Base-by-base conservation (phyloP, 116 monocot species). In the Phalaenopsis hybrid region DNA sequence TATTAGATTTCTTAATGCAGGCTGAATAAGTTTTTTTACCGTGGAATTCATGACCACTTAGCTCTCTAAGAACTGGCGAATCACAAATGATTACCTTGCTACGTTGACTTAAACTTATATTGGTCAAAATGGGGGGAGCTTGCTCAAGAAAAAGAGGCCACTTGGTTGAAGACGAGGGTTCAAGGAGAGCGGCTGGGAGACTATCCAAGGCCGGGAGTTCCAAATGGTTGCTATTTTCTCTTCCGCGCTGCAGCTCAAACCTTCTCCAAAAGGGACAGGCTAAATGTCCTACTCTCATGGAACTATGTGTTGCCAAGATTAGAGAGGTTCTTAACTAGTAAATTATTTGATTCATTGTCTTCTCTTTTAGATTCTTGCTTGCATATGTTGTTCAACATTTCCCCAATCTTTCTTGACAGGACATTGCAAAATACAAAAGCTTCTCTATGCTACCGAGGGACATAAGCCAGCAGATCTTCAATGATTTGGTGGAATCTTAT, bases 401-500 rank as follows among this genome's bases (percentile, higher is more conserved):
- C 41, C 17, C 23, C 0, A 25, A 49, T 80, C 28, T 50, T 59
- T 83, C 80, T 15, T 84, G 41, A 48, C 92, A 99, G 99, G 95
- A 99, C 74, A 92, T 99, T 31, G 85, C 75, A 37, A 87, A 76
- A 61, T 95, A 99, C 73, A 85, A 12, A 51, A 91, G 84, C 83
- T 99, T 99, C 81, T 87, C 92, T 33, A 84, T 91, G 92, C 90
- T 99, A 43, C 99, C 99, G 43, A 95, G 92, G 80, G 99, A 99
- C 86, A 86, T 99, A 77, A 95, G 99, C 84, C 99, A 99, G 84
- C 95, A 93, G 79, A 91, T 99, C 76, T 99, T 99, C 68, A 89
- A 92, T 90, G 90, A 95, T 78, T 79, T 99, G 86, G 94, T 94
- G 59, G 82, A 89, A 67, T 88, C 88, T 76, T 83, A 83, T 61